Base-by-base conservation (phyloP, 1,284 basidiomycete species). In the Clitocybe nebularis region DNA sequence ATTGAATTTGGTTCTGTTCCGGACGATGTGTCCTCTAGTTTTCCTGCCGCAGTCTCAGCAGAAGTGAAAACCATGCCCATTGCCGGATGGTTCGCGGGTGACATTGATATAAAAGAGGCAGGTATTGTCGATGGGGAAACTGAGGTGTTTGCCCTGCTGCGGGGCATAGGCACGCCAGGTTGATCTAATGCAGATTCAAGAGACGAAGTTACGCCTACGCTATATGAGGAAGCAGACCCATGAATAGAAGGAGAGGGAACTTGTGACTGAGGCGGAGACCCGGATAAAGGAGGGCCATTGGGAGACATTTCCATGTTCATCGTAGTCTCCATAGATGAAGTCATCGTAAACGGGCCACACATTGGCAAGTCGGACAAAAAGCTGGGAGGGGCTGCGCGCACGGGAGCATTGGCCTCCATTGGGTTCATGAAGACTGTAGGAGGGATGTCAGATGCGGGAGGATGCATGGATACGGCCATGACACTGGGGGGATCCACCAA, bases 111-210 rank as follows among this genome's bases (percentile, higher is more conserved):
- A 35, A 51, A 55, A 8, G 50, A 43, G 4, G 56, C 39, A 20
- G 53, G 41, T 29, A 48, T 22, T 37, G 54, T 47, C 33, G 45
- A 46, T 19, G 59, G 54, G 2, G 59, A 58, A 22, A 49, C 45
- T 13, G 69, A 65, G 6, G 66, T 62, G 47, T 62, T 68, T 14
- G 64, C 60, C 30, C 64, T 63, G 55, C 63, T 67, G 32, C 63
- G 67, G 16, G 49, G 54, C 14, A 51, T 56, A 9, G 61, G 47
- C 14, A 62, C 52, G 33, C 49, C 55, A n/a, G 60, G 51, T 11
- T 63, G 63, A 46, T 71, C 71, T 36, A 74, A 62, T 19, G 71
- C 68, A 44, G 69, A 65, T 30, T 71, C 68, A n/a, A 75, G 56
- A 26, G 77, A 71, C 3, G 73, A 72, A 10, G 68, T 61, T n/a